phyloP scores from a whole-genome alignment of 2,329 filamentous ascomycete species.

The Aureobasidium leucospermi region DNA sequence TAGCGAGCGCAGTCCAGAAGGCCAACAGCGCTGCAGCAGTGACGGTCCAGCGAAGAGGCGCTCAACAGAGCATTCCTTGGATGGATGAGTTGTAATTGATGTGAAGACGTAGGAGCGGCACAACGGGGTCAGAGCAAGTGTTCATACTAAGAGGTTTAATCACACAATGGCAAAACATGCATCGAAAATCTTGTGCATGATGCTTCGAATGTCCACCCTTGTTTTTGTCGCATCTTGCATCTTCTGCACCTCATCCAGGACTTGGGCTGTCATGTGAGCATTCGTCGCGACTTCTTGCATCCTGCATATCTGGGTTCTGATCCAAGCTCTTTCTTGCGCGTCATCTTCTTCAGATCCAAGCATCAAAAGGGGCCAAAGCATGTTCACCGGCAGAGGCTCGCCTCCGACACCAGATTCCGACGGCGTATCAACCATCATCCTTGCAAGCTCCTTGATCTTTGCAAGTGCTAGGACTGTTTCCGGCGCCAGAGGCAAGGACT shows the following conservation, averaged over 20 bases:
- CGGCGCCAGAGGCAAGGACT: constrained; percentile 45
- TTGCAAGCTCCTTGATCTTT: constrained; percentile 37
- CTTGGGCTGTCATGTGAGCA: constrained; percentile 33
- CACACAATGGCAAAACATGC: constrained; percentile 48
- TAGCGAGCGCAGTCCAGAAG: too few species aligned
- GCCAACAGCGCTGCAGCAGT: too few species aligned
- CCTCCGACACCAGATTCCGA: constrained; percentile 12
- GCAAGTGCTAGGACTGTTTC: constrained; percentile 42
- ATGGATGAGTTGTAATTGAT: too few species aligned
- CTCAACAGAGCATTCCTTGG: too few species aligned
- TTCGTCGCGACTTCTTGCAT: constrained; percentile 34
- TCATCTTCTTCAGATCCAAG: constrained; percentile 50
- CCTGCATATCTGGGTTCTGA: constrained; percentile 41
- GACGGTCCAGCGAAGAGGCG: too few species aligned
- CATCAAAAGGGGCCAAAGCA: constrained; percentile 53
- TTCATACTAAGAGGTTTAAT: constrained; percentile 8
- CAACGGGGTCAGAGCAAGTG: too few species aligned
- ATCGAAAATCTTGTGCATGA: constrained; percentile 41
- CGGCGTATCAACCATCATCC: background rate
- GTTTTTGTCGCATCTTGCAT: constrained; percentile 31
- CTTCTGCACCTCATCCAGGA: constrained; percentile 33
- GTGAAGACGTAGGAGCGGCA: too few species aligned
- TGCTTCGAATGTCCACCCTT: constrained; percentile 33
- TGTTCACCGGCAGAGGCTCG: constrained; percentile 46
- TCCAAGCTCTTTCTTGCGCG: constrained; percentile 42